Evolutionary conservation across 2,329 filamentous ascomycete genomes (phyloP), one percentile per base, ranked within the genome.

Genomic region (Ciborinia camelliae): DNA sequence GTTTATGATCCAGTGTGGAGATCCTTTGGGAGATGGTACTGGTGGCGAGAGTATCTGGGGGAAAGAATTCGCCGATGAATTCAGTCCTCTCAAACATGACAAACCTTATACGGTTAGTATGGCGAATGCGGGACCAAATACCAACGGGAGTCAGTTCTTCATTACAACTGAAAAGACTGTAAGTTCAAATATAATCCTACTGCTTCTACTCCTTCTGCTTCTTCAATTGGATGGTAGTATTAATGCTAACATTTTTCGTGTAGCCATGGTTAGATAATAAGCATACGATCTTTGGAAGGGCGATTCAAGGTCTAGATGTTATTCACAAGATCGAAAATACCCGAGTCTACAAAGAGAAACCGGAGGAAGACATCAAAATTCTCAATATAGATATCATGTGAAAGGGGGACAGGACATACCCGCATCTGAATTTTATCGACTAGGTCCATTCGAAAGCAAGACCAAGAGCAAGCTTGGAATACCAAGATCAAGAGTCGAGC

Each of bases 131-230:
- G 95, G 95, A 0, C 92, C 92, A 0, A 92, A 94, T 73, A 97
- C 93, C 43, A 99, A 99, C 75, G 95, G 90, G 18, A 95, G 90
- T 73, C 95, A 99, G 76, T 99, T 99, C 76, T 99, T 99, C 73
- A 97, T 99, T 70, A 99, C 95, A 0, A 97, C 94, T 0, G 96
- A 97, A 78, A 96, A 96, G 80, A 92, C 95, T 70, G 88, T 90
- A 80, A 80, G 86, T 82, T 39, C 35, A 39, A 43, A 32, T 5
- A 32, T 43, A 20, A 7, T n/a, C n/a, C n/a, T n/a, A n/a, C n/a
- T n/a, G 18, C 15, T 43, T 35, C 57, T 57, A 45, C 35, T 62
- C 52, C 43, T 51, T 30, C 15, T 12, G 14, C 47, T 50, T 37
- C 2, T 53, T 30, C 10, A 48, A 67, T 48, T 67, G 72, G n/a